Conservation (phyloP, 2,329 filamentous ascomycete genomes). For the Dendryphion nanum region DNA sequence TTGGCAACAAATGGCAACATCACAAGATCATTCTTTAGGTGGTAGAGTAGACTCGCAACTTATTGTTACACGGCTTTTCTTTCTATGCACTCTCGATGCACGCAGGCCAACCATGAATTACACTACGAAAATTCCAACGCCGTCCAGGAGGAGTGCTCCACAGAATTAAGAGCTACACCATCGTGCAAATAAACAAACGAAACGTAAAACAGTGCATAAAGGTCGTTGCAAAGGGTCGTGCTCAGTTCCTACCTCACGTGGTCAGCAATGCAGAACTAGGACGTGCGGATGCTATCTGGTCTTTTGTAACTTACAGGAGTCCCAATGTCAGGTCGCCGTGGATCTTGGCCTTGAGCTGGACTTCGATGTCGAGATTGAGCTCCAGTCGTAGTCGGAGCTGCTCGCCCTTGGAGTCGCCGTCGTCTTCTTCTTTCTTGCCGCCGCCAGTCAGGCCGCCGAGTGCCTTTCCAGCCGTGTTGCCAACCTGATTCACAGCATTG, state of each 20-base stretch:
- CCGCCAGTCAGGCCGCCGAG: constrained; percentile 50
- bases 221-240: background rate
- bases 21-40: no score
- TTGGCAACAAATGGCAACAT: no score
- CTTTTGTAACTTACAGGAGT: constrained; percentile 49
- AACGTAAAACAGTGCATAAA: background rate
- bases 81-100: constrained; percentile 4
- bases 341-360: constrained; percentile 64
- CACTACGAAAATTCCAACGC: constrained; percentile 2
- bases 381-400: constrained; percentile 58
- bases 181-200: constrained; percentile 1
- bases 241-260: constrained; percentile 30
- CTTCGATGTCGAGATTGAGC: constrained; percentile 62
- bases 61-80: constrained; percentile 1
- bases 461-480: constrained; percentile 43
- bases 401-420: constrained; percentile 41
- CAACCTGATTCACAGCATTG: constrained; percentile 49
- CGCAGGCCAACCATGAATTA: constrained; percentile 6
- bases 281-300: no score
- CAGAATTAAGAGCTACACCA: background rate
- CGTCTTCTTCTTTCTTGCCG: constrained; percentile 17
- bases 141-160: background rate
- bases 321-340: constrained; percentile 63
- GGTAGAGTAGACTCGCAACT: no score
- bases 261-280: no score